Percentiles rank a stretch among this genome's conserved stretches.
Conservation (phyloP, 768 basidiomycete species). For the Pholiota conissans region DNA sequence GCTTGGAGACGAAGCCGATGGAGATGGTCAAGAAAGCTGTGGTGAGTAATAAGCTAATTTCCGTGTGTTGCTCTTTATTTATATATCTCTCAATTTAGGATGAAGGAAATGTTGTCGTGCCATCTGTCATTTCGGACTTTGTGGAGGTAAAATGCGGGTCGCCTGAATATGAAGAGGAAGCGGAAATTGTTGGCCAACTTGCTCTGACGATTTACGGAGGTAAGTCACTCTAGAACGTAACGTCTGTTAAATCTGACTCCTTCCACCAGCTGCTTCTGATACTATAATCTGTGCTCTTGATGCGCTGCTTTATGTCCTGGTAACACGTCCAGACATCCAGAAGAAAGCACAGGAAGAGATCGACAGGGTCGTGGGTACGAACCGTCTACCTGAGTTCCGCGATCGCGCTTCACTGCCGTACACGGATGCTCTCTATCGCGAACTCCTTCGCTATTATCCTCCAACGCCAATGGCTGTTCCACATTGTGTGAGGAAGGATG, state of each 20-base stretch:
- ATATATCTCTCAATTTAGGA: too few relatives aligned
- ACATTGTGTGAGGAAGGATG: conserved; percentile 22
- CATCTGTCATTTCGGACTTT: neutral
- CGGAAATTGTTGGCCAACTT: neutral
- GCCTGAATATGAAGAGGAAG: neutral
- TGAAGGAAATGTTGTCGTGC: neutral
- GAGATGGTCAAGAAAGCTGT: conserved; percentile 4
- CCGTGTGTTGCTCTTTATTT: too few relatives aligned
- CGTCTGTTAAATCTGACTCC: too few relatives aligned
- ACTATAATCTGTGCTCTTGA: conserved; percentile 5
- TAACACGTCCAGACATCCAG: conserved; percentile 28
- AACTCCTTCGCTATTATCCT: conserved; percentile 14
- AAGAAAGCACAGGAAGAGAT: conserved; percentile 32
- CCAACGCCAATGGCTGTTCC: conserved; percentile 16
- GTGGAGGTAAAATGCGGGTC: neutral
- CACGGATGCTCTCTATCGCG: conserved; percentile 14
- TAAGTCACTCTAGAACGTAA: too few relatives aligned
- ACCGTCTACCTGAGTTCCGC: conserved; percentile 24
- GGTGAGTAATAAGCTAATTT: neutral
- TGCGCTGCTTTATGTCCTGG: conserved; percentile 27
- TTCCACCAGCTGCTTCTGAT: neutral
- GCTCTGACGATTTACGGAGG: neutral
- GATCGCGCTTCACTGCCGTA: conserved; percentile 27
- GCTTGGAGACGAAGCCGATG: neutral
- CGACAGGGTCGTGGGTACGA: conserved; percentile 28